Evolutionary conservation across 1,139 yeast genomes (phyloP), one percentile per base, ranked within the genome.

Genomic region (Protomyces lactucae-debilis): DNA sequence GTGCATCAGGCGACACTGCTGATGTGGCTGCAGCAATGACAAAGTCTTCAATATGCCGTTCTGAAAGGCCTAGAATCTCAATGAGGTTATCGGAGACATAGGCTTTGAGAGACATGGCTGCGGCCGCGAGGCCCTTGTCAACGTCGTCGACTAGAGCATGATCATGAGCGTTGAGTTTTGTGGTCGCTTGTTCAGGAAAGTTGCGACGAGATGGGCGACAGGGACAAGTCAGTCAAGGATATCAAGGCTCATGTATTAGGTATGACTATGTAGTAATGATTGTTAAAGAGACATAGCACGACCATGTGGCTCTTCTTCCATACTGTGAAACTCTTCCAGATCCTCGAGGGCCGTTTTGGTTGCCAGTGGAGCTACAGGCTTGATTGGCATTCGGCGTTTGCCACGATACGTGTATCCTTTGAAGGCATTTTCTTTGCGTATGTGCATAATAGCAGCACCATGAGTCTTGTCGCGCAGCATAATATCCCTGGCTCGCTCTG

Each of bases 21-120:
- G 60, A 45, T 12, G 53, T 18, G 16, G 64, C 67, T 35, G 55
- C 61, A 12, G 67, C 64, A 12, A 65, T 60, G 48, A 66, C 46
- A 37, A 59, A 66, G 39, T 66, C 67, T 18, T 57, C 65, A 18
- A 65, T 51, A 53, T 68, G 53, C 25, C 54, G 46, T 52, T 66
- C 68, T 12, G 66, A 66, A 14, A 59, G 60, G 3, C 67, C 67
- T 6, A 66, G 60, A 25, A 59, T 52, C 16, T 55, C 61, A 25
- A 36, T 53, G 52, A 59, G 52, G 4, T 56, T 48, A 40, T 64
- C 66, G 25, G 66, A 43, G 25, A 64, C 57, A 28, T 43, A 64
- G 12, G 59, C 36, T 51, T 60, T 53, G 16, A 64, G 54, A 18
- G 66, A 32, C 66, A 64, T 64, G 46, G 21, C 18, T 52, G 14